Evolutionary conservation across 805 yeast genomes (phyloP).

Genomic region (Kazachstania psychrophila): DNA sequence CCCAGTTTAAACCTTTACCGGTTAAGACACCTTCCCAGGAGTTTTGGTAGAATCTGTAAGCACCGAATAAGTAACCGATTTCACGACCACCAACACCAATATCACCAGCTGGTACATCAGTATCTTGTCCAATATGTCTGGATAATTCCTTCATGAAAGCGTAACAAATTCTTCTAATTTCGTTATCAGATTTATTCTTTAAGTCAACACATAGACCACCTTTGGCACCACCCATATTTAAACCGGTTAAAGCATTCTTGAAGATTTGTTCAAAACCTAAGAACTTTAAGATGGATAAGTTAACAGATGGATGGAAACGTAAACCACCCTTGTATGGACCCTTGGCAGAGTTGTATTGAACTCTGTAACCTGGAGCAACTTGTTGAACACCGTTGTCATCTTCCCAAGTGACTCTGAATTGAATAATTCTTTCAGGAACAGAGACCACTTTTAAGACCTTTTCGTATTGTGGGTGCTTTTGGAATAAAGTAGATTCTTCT

Average conservation of each 20-base stretch:
- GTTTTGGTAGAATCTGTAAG: slow-evolving; percentile 86
- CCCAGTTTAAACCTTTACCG: slow-evolving; percentile 97
- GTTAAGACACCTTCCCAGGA: slow-evolving; percentile 95
- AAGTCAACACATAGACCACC: slow-evolving; percentile 99
- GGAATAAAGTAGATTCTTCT: slow-evolving; percentile 83
- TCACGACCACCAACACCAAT: slow-evolving; percentile 96
- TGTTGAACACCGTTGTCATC: slow-evolving; percentile 85
- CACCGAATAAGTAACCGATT: slow-evolving; percentile 92
- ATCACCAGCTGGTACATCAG: slow-evolving; percentile 99
- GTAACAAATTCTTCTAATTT: slow-evolving; percentile 93
- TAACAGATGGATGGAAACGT: slow-evolving; percentile 95
- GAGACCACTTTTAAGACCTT: slow-evolving; percentile 83
- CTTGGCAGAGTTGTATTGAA: slow-evolving; percentile 94
- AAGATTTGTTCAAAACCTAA: slow-evolving; percentile 97
- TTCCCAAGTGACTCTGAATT: slow-evolving; percentile 97
- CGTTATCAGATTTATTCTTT: slow-evolving; percentile 85
- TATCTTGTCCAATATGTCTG: slow-evolving; percentile 93
- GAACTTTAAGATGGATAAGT: slow-evolving; percentile 88
- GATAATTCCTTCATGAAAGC: slow-evolving; percentile 93
- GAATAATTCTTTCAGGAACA: slow-evolving; percentile 91
- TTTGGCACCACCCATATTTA: slow-evolving; percentile 98
- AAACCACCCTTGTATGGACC: slow-evolving; percentile 99
- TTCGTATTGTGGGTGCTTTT: slow-evolving; percentile 81
- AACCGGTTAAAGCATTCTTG: slow-evolving; percentile 95
- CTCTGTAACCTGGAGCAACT: slow-evolving; percentile 96